Evolutionary conservation across 2,329 filamentous ascomycete species (phyloP).

Genomic region (Didymella pomorum): DNA sequence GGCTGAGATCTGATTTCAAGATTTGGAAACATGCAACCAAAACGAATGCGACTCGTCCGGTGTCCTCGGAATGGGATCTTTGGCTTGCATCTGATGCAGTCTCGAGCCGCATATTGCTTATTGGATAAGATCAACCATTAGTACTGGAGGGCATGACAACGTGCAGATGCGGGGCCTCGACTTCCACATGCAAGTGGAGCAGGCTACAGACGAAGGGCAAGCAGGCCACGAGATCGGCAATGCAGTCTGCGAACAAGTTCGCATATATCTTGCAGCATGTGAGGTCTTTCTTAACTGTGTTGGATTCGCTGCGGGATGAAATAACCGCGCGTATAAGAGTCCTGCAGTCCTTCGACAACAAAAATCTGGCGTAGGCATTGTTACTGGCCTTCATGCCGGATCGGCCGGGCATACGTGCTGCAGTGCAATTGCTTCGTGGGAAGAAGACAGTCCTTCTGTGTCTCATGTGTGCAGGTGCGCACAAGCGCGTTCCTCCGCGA

Average conservation of each 20-base stretch:
- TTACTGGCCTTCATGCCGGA: background rate
- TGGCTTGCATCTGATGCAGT: constrained; percentile 1
- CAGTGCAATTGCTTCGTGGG: background rate
- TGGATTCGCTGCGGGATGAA: background rate
- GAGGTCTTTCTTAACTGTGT: background rate
- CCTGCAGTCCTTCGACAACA: background rate
- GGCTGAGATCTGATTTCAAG: constrained; percentile 23
- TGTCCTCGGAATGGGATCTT: constrained; percentile 18
- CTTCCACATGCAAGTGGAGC: constrained; percentile 1
- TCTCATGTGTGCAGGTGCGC: background rate
- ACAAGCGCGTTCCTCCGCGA: constrained; percentile 13
- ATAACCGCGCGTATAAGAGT: background rate
- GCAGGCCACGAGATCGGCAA: constrained; percentile 17
- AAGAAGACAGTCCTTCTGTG: background rate
- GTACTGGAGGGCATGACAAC: constrained; percentile 19
- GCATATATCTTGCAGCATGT: constrained; percentile 16
- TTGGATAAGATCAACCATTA: constrained; percentile 10
- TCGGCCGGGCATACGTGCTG: background rate
- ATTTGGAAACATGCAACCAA: constrained; percentile 17
- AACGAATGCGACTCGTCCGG: constrained; percentile 27
- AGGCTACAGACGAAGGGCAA: constrained; percentile 16
- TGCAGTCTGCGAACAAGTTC: constrained; percentile 28
- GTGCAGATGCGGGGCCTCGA: constrained; percentile 15
- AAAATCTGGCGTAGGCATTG: background rate
- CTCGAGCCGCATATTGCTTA: constrained; percentile 11